Conservation (phyloP, 108 stramenopile genomes). For the Parietichytrium sp. region DNA sequence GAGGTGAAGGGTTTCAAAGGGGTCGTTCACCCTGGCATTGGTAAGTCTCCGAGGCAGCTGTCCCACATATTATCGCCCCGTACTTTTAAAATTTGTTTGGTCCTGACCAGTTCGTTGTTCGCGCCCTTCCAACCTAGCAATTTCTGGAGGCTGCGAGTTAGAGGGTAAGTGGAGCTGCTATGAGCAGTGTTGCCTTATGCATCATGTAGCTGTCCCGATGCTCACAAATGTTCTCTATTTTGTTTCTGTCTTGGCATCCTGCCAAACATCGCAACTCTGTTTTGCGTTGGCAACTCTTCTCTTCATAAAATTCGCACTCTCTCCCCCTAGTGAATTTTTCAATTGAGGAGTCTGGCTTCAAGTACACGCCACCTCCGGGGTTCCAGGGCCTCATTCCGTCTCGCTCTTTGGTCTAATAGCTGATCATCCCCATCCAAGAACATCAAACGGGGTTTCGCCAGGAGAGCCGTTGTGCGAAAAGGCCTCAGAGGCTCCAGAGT, state of each 20-base stretch:
- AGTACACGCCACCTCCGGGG: background rate
- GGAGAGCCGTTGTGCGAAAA: no score
- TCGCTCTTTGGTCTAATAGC: background rate
- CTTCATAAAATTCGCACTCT: no score
- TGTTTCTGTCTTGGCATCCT: no score
- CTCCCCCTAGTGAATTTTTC: constrained; percentile 34
- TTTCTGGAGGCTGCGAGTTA: background rate
- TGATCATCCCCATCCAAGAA: no score
- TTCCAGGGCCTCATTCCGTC: constrained; percentile 22
- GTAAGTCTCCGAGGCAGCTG: constrained; percentile 14
- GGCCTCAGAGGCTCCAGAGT: no score
- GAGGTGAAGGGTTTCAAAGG: background rate
- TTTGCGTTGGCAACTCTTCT: no score
- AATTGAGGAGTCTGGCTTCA: background rate
- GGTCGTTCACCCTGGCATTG: background rate
- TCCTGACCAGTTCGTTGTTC: background rate
- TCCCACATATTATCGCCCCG: background rate
- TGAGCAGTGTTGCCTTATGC: no score
- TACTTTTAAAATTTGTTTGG: background rate
- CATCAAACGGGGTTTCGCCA: no score
- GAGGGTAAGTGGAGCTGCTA: no score
- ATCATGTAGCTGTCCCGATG: no score
- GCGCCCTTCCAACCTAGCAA: background rate
- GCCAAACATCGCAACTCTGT: no score
- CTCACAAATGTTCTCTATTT: no score